Conservation (phyloP, 495 filamentous ascomycete genomes). For the Extremus antarcticus region DNA sequence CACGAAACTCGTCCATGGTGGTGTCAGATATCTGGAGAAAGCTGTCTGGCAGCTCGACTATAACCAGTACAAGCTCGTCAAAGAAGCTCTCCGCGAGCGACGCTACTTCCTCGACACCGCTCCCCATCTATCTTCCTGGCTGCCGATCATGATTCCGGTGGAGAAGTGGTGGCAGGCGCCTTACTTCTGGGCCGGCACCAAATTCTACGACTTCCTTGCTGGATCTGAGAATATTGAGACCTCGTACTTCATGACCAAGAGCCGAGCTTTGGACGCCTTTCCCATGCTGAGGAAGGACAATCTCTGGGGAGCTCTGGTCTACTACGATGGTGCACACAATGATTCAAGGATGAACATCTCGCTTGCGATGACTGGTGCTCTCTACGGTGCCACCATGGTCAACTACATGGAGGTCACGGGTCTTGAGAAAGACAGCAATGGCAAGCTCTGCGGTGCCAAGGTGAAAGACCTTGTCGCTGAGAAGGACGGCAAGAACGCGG, state of each 20-base stretch:
- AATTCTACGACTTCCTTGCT: constrained; percentile 88
- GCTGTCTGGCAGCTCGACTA: constrained; percentile 95
- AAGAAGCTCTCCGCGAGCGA: constrained; percentile 89
- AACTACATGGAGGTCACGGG: constrained; percentile 87
- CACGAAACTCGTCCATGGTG: constrained; percentile 94
- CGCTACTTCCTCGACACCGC: constrained; percentile 94
- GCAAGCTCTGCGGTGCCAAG: constrained; percentile 67
- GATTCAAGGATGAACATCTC: constrained; percentile 98
- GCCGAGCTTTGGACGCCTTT: constrained; percentile 88
- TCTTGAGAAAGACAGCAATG: constrained; percentile 67
- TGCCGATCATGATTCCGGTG: constrained; percentile 95
- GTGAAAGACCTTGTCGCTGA: constrained; percentile 64
- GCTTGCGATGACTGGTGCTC: constrained; percentile 85
- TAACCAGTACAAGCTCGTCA: constrained; percentile 84
- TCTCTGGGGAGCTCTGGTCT: constrained; percentile 82
- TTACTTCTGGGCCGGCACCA: constrained; percentile 95
- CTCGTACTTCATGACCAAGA: constrained; percentile 91
- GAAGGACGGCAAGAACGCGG: constrained; percentile 40
- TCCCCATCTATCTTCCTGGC: constrained; percentile 85
- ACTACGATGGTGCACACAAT: constrained; percentile 98
- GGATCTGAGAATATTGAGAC: constrained; percentile 94
- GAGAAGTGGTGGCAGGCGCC: constrained; percentile 96
- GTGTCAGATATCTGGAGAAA: constrained; percentile 93
- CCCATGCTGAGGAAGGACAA: constrained; percentile 91
- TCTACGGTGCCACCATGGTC: constrained; percentile 85